Base-by-base conservation (phyloP, 179 eudicot species). In the Corrigiola litoralis region DNA sequence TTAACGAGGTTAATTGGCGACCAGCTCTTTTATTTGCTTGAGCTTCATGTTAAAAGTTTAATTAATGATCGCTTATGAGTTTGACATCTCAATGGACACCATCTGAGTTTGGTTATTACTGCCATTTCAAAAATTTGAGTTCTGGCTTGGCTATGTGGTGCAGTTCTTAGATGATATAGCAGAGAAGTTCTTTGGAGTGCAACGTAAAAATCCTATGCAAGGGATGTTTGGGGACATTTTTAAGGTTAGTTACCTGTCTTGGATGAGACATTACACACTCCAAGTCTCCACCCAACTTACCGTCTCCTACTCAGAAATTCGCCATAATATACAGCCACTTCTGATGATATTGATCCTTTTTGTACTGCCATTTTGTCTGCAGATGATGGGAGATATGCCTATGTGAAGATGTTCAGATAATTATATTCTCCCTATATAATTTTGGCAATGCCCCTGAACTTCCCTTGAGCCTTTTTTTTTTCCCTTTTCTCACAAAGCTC, bases 151-250 rank as follows among this genome's bases (percentile, higher is more conserved):
- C 7, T 47, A 12, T 54, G 7, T 76, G 72, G 61, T 65, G 65
- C 69, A 94, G 99, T 79, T 94, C 72, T 76, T 94, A 49, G 99
- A 94, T 77, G 84, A 77, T 66, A 83, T 94, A 71, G 96, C 96
- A 2, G 81, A 81, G 71, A 87, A 70, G 65, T 94, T 87, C 70
- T 94, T 86, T 68, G 96, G 94, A 18, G 95, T 94, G 40, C 81
- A 25, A 28, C 99, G 94, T 38, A 78, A 66, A 75, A 94, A 75
- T 70, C 83, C 90, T 47, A 54, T 94, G 89, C 95, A 87, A 65
- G 99, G 95, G 73, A 83, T 94, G 86, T 90, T 94, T 63, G 97
- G 99, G 41, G 99, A 94, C 67, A 42, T 90, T 34, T 83, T 94
- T 66, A 90, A 88, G 89, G 99, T 94, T 60, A 79, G 46, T 49